Evolutionary conservation across 164 flowering plant species (phyloP), one percentile per base, ranked within the genome.

Genomic region (Vitis labrusca): DNA sequence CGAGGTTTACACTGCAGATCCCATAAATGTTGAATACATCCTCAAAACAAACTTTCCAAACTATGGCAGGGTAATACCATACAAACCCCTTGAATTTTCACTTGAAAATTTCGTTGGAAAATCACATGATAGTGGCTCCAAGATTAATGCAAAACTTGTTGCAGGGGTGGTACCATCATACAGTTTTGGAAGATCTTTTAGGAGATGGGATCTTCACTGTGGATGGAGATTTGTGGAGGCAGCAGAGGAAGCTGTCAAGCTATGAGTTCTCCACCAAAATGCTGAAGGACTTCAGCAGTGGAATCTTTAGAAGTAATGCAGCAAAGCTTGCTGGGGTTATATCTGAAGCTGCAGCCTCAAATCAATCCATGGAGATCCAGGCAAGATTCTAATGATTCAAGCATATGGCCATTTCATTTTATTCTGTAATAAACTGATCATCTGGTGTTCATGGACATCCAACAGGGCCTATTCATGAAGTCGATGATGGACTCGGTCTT

Each of bases 201-300:
- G 89, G 91, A n/a, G 86, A 88, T 77, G 91, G 92, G n/a, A 86
- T 88, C 50, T 88, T 88, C 71, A 59, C 89, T 0, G 90, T 88
- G 8, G 90, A 88, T 60, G 92, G 90, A 11, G 90, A 84, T 0
- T 84, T 85, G 57, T 88, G 92, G 90, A 83, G 83, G 7, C 78
- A 82, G 50, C 91, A 88, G 71, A 80, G 91, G 50, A 88, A 88
- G 71, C 51, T 84, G 10, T 80, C 85, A 0, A 86, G 88, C 74
- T 70, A 83, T 56, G 89, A 85, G 62, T 86, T 88, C 70, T 85
- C 91, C 14, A 82, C 89, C 11, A 84, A 57, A 69, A 72, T 83
- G 15, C 64, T 85, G 66, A 80, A 84, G 68, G 88, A 86, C 63
- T 89, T 77, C 63, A 89, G 93, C 80, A 76, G 84, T 70, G 74